Evolutionary conservation across 148 eudicot genomes (phyloP), one percentile per base, ranked within the genome.

Genomic region (Vaccinium macrocarpon): DNA sequence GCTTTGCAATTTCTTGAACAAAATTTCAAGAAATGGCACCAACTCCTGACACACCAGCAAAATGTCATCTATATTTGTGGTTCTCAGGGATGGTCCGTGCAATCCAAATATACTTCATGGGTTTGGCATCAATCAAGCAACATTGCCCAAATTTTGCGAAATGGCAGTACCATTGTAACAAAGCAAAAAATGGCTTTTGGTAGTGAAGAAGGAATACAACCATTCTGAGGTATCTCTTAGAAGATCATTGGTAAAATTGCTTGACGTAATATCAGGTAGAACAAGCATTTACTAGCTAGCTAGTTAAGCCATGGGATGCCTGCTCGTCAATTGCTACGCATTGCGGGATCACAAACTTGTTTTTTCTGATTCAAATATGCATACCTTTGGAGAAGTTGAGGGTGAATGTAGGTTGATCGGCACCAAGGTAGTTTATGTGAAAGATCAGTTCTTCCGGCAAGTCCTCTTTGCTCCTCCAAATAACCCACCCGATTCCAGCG

Each of bases 331-430:
- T 51, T 53, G 52, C 12, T 18, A 16, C 15, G n/a, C 25, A 18
- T 74, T 42, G 21, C 50, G 23, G 19, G 78, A 74, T 7, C 48
- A 74, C 9, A 9, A 19, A 74, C 51, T 74, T 70, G 8, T 46
- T 8, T n/a, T 15, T 15, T 14, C 62, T 66, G 15, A 66, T 66
- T 66, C 35, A 25, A 66, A 10, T 25, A 66, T 25, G 72, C 72
- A 10, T 25, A 66, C 86, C 86, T 84, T 84, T 84, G 35, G 86
- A 84, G 82, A 84, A 84, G n/a, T 84, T 84, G 76, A 84, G 86
- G 52, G 86, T 84, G 82, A 84, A 84, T 8, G 80, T 82, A 13
- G 84, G 84, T 55, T 84, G 86, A 27, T 84, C 86, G 55, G 86
- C 86, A 21, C 86, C 86, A 55, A 84, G 86, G 50, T 84, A 84